Evolutionary conservation across 1,284 basidiomycete genomes (phyloP).

Genomic region (Trichosporon inkin): DNA sequence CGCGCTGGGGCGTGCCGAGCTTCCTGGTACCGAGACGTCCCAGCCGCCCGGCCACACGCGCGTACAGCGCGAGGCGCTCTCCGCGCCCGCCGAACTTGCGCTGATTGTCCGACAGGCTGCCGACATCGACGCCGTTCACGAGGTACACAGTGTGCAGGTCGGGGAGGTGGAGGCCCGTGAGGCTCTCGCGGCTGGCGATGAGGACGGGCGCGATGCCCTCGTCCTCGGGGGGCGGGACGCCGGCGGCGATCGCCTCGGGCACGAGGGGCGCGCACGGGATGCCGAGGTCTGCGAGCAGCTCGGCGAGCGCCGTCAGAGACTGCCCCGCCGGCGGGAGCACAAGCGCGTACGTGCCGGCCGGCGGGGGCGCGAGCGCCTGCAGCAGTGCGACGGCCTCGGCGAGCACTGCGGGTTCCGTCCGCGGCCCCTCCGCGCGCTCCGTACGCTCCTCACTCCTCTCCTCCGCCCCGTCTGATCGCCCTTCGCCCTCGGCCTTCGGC

Average conservation of each 20-base stretch:
- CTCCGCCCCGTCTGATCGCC: too few species aligned
- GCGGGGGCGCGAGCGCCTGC: slow-evolving; percentile 28
- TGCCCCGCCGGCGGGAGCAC: slow-evolving; percentile 30
- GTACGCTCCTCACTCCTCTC: not conserved
- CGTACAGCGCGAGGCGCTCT: slow-evolving; percentile 24
- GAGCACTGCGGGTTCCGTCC: slow-evolving; percentile 11
- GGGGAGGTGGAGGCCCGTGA: slow-evolving; percentile 33
- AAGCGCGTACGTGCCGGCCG: slow-evolving; percentile 28
- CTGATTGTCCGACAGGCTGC: slow-evolving; percentile 20
- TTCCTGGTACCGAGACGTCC: slow-evolving; percentile 29
- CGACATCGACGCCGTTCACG: slow-evolving; percentile 34
- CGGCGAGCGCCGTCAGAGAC: slow-evolving; percentile 19
- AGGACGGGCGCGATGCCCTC: slow-evolving; percentile 19
- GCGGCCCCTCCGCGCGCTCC: not conserved
- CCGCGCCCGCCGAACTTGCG: slow-evolving; percentile 17
- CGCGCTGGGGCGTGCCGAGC: slow-evolving; percentile 14
- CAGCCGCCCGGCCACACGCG: slow-evolving; percentile 30
- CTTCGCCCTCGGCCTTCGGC: not conserved
- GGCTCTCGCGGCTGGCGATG: slow-evolving; percentile 24
- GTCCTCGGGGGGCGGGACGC: slow-evolving; percentile 7
- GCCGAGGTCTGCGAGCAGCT: slow-evolving; percentile 24
- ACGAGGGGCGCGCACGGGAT: slow-evolving; percentile 22
- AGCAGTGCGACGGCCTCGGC: slow-evolving; percentile 33
- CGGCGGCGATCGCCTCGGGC: slow-evolving; percentile 26
- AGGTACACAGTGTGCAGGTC: slow-evolving; percentile 35